phyloP scores from a whole-genome alignment of 2,329 filamentous ascomycete species.

The Lizonia empirigonia region DNA sequence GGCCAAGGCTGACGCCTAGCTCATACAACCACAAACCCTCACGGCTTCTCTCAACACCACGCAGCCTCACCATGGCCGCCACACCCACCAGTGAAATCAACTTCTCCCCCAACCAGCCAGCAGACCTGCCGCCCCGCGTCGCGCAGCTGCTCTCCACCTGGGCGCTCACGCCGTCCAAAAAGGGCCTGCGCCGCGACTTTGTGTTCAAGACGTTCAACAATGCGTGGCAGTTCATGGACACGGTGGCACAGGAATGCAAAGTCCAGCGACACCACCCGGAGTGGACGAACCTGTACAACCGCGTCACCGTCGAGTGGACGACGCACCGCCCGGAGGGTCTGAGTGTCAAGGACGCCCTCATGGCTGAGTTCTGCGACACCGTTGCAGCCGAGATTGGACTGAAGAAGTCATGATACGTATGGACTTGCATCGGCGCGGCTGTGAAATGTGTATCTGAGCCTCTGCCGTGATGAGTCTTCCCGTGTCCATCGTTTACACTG shows the following conservation, averaged over 20 bases:
- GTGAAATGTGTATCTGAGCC: no score
- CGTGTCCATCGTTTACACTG: no score
- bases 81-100: slow-evolving; percentile 21
- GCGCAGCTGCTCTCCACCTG: slow-evolving; percentile 31
- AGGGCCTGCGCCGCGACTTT: slow-evolving; percentile 36
- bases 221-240: slow-evolving; percentile 44
- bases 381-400: slow-evolving; percentile 38
- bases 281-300: slow-evolving; percentile 44
- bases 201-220: slow-evolving; percentile 39
- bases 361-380: slow-evolving; percentile 45
- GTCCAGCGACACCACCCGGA: slow-evolving; percentile 40
- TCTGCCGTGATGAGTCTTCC: no score
- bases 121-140: slow-evolving; percentile 34
- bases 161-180: slow-evolving; percentile 30
- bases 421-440: no score
- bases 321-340: slow-evolving; percentile 45
- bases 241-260: slow-evolving; percentile 44
- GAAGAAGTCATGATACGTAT: slow-evolving; percentile 12
- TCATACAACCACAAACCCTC: slow-evolving; percentile 5
- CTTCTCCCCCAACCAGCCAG: slow-evolving; percentile 38
- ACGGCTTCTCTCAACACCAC: slow-evolving; percentile 1
- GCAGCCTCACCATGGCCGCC: not conserved
- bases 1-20: not conserved
- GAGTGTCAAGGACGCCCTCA: slow-evolving; percentile 44
- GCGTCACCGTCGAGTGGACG: slow-evolving; percentile 44